Evolutionary conservation across 2,329 filamentous ascomycete genomes (phyloP), one percentile per base, ranked within the genome.

Genomic region (Pseudogymnoascus sp.): DNA sequence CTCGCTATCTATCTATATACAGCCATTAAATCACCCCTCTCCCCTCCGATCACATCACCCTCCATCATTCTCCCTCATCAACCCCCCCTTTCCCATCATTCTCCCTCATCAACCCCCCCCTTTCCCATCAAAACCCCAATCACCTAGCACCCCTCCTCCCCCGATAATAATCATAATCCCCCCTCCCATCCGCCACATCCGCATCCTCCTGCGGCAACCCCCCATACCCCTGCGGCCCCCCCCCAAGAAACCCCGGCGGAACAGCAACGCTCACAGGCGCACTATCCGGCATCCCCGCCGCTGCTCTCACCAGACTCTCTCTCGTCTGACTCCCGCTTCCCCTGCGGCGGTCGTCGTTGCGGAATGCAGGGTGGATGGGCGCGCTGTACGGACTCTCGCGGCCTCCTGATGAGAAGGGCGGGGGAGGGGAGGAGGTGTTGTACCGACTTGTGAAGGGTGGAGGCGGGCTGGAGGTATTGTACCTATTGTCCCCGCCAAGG

Each of bases 181-280:
- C 43, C 43, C 43, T 48, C 43, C 19, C 43, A 23, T 23, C 43
- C 21, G 14, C 43, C 43, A 25, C 19, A 48, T 78, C 74, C 7
- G 77, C 74, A 63, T 85, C 83, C 43, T 76, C 73, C 70, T 87
- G 84, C 0, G 84, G 81, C 63, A 88, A 72, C 25, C 81, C 80
- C 13, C 83, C 85, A 71, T 88, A 88, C 0, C 85, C 85, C 61
- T 79, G 76, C 1, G 83, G 82, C 2, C 84, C 84, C 62, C 83
- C 83, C 16, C 83, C 84, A 16, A 85, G 72, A 66, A 83, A 82
- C 10, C 83, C 81, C 4, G 79, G 79, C 13, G 69, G 72, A 6
- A 70, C 62, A n/a, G 71, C 72, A 19, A 60, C 63, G 6, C 68
- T 69, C 48, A 6, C 19, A 13, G 78, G 75, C 3, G 71, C 66